Evolutionary conservation across 805 yeast genomes (phyloP).

Genomic region (Blastobotrys parvus): DNA sequence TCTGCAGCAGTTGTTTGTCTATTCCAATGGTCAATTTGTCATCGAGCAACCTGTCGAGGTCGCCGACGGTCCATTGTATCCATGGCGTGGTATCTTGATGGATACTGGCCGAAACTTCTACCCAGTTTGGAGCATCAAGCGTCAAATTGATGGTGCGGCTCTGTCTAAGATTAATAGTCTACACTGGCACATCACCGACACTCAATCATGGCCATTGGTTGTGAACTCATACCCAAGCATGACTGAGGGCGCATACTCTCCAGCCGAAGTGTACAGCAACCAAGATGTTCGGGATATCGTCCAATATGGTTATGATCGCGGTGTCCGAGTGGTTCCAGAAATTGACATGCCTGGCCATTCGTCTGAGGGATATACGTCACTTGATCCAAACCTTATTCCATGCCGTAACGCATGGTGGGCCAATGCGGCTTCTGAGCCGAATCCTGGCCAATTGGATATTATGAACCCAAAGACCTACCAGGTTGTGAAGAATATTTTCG

Average conservation of each 20-base stretch:
- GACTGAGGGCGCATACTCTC: conserved; percentile 32
- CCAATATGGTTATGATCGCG: conserved; percentile 28
- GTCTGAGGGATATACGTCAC: conserved; percentile 30
- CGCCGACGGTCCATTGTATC: conserved; percentile 29
- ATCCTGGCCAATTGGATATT: conserved; percentile 35
- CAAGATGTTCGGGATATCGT: conserved; percentile 26
- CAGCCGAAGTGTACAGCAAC: conserved; percentile 25
- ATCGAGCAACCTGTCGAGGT: conserved; percentile 31
- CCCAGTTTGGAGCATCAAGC: conserved; percentile 20
- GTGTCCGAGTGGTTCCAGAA: conserved; percentile 36
- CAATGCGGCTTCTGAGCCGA: too few relatives aligned
- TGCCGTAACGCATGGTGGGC: conserved; percentile 28
- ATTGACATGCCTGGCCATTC: conserved; percentile 36
- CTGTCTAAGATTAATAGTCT: conserved; percentile 32
- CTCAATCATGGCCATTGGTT: conserved; percentile 34
- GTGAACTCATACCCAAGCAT: conserved; percentile 29
- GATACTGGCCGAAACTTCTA: conserved; percentile 34
- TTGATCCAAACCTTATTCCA: conserved; percentile 26
- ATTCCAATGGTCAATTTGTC: conserved; percentile 19
- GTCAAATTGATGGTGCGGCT: conserved; percentile 33
- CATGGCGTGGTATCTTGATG: conserved; percentile 33
- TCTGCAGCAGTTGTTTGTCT: conserved; percentile 31
- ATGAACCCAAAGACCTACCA: conserved; percentile 27
- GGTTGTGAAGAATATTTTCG: conserved; percentile 27
- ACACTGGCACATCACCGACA: conserved; percentile 35